These are phyloP conservation scores for Xylaria sp. DNA, from an alignment of 2,329 filamentous ascomycete species.

Conservation along the genomic window DNA sequence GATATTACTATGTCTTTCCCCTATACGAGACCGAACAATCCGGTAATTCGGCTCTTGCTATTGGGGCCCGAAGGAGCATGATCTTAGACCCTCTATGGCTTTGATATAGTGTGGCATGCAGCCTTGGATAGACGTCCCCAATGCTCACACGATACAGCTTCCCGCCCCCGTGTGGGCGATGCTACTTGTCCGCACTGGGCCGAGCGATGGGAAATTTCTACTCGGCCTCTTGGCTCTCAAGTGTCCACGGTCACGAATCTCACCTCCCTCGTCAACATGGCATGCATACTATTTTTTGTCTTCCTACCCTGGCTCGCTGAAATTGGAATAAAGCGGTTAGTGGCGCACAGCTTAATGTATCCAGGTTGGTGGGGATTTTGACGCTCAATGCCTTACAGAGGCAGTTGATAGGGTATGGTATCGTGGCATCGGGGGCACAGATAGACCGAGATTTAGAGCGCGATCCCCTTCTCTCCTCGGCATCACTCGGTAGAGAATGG, in stretches of 20 bases:
- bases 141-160: constrained; percentile 57
- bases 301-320: constrained; percentile 40
- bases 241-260: constrained; percentile 54
- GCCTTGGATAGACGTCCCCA: constrained; percentile 67
- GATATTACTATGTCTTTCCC: not conserved
- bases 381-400: constrained; percentile 24
- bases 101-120: constrained; percentile 42
- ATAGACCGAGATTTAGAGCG: constrained; percentile 10
- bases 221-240: constrained; percentile 51
- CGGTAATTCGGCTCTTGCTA: not conserved
- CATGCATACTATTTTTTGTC: constrained; percentile 44
- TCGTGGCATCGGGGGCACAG: not conserved
- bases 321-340: constrained; percentile 26
- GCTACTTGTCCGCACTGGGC: constrained; percentile 64
- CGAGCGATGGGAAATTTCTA: constrained; percentile 56
- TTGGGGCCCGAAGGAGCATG: not conserved
- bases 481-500: not conserved
- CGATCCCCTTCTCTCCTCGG: constrained; percentile 36
- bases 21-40: not conserved
- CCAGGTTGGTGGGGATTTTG: constrained; percentile 49
- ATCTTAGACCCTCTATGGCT: not conserved
- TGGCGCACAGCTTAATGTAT: constrained; percentile 31
- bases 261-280: constrained; percentile 50
- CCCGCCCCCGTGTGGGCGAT: constrained; percentile 61
- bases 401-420: not conserved